Conservation (phyloP, 2,329 filamentous ascomycete species). For the Colletotrichum gigasporum region DNA sequence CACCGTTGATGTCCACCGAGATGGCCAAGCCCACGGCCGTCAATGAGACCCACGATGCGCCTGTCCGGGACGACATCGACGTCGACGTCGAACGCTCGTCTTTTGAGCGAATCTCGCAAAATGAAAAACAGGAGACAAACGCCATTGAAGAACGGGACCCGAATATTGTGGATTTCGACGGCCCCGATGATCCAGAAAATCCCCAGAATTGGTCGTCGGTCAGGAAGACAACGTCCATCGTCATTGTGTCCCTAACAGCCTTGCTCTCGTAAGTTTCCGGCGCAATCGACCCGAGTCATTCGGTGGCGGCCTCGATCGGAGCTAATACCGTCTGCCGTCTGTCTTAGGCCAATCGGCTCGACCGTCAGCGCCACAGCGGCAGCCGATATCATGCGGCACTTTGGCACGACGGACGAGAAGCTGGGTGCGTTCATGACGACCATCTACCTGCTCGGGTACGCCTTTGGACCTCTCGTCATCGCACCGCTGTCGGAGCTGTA, state of each 20-base stretch:
- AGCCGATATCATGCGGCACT: conserved; percentile 58
- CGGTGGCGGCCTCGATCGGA: neutral
- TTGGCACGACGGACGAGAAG: conserved; percentile 56
- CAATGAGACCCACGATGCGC: no score
- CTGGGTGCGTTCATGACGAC: conserved; percentile 42
- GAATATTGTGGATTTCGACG: conserved; percentile 59
- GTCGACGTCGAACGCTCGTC: no score
- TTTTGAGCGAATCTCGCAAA: no score
- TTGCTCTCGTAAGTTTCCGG: conserved; percentile 50
- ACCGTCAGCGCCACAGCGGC: conserved; percentile 65
- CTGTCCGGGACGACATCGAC: no score
- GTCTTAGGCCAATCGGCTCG: conserved; percentile 55
- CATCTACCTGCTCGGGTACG: conserved; percentile 63
- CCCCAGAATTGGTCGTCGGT: conserved; percentile 64
- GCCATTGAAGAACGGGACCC: neutral
- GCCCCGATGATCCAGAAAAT: conserved; percentile 60
- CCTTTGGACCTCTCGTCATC: conserved; percentile 56
- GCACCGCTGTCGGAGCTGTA: conserved; percentile 60
- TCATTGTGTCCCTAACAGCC: conserved; percentile 53
- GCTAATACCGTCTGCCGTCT: neutral
- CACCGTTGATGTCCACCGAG: no score
- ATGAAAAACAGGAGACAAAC: neutral
- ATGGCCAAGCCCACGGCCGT: no score
- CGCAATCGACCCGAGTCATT: neutral
- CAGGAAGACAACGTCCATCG: conserved; percentile 66